These are phyloP conservation scores for Balakata baccata DNA, from an alignment of 345 rosid species.

Conservation along the genomic window DNA sequence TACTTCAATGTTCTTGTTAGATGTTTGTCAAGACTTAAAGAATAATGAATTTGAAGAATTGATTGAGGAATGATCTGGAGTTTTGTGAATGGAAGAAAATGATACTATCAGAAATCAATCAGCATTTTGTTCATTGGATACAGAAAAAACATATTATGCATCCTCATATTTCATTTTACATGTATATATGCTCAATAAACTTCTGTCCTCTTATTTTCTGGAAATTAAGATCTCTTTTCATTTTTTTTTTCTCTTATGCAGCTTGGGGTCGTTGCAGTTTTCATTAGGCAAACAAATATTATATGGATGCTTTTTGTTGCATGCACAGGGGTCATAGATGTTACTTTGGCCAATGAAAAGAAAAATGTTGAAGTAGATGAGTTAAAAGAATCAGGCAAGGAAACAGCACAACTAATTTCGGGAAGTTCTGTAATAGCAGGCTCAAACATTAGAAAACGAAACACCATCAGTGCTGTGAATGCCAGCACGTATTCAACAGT, in stretches of 20 bases:
- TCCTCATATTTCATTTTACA: background rate
- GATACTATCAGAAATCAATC: background rate
- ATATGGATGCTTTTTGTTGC: slow-evolving; percentile 89
- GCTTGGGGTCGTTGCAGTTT: slow-evolving; percentile 72
- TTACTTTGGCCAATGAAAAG: slow-evolving; percentile 39
- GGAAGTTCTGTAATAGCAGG: slow-evolving; percentile 23
- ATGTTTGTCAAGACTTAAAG: background rate
- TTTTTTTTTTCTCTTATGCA: slow-evolving; percentile 39
- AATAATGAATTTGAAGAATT: background rate
- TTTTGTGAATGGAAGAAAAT: background rate
- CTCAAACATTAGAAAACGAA: slow-evolving; percentile 64
- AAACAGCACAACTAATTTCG: slow-evolving; percentile 17
- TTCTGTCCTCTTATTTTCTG: background rate
- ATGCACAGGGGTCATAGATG: slow-evolving; percentile 65
- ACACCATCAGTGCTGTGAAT: slow-evolving; percentile 25
- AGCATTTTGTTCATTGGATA: background rate
- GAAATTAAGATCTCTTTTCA: slow-evolving; percentile 8
- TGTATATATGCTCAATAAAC: background rate
- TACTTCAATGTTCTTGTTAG: no score
- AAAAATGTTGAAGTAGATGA: slow-evolving; percentile 25
- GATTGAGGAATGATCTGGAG: background rate
- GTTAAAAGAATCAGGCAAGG: slow-evolving; percentile 17
- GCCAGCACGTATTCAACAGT: slow-evolving; percentile 22
- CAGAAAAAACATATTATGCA: background rate
- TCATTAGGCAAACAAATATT: slow-evolving; percentile 75